Evolutionary conservation across 1,284 basidiomycete species (phyloP).

Genomic region (Irpex sp.): DNA sequence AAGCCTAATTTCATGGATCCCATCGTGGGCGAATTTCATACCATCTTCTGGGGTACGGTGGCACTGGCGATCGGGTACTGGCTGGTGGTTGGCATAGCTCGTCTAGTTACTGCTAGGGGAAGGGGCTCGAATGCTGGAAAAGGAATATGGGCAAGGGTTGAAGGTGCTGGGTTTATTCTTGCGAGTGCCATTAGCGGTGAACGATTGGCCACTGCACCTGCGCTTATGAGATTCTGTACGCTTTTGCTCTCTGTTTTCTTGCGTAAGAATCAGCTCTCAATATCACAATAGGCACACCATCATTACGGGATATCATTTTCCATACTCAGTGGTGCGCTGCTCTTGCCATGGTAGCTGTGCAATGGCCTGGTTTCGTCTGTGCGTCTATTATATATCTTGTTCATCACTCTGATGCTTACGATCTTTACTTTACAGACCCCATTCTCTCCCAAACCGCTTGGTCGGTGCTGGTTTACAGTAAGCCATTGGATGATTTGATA

Average conservation of each 20-base stretch:
- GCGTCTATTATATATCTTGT: slow-evolving; percentile 28
- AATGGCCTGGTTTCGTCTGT: slow-evolving; percentile 94
- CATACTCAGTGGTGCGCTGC: slow-evolving; percentile 90
- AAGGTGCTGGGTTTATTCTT: slow-evolving; percentile 81
- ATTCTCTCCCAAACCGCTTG: slow-evolving; percentile 83
- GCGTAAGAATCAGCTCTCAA: neutral
- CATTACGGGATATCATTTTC: slow-evolving; percentile 87
- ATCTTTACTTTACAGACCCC: slow-evolving; percentile 60
- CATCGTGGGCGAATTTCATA: slow-evolving; percentile 70
- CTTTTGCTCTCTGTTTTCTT: slow-evolving; percentile 15
- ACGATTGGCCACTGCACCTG: slow-evolving; percentile 79
- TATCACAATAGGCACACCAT: slow-evolving; percentile 74
- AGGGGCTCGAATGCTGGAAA: slow-evolving; percentile 58
- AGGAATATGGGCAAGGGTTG: slow-evolving; percentile 64
- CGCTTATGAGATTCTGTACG: slow-evolving; percentile 85
- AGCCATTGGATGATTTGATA: slow-evolving; percentile 28
- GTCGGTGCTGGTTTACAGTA: slow-evolving; percentile 85
- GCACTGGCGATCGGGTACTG: slow-evolving; percentile 79
- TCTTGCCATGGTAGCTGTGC: slow-evolving; percentile 88
- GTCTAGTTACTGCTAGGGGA: slow-evolving; percentile 81
- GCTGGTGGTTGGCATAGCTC: slow-evolving; percentile 73
- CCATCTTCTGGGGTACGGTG: slow-evolving; percentile 84
- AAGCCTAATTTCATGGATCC: slow-evolving; percentile 42
- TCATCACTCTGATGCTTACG: slow-evolving; percentile 5
- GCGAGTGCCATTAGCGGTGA: slow-evolving; percentile 94